Conservation (phyloP, 1,284 basidiomycete species). For the Stereum hirsutum region DNA sequence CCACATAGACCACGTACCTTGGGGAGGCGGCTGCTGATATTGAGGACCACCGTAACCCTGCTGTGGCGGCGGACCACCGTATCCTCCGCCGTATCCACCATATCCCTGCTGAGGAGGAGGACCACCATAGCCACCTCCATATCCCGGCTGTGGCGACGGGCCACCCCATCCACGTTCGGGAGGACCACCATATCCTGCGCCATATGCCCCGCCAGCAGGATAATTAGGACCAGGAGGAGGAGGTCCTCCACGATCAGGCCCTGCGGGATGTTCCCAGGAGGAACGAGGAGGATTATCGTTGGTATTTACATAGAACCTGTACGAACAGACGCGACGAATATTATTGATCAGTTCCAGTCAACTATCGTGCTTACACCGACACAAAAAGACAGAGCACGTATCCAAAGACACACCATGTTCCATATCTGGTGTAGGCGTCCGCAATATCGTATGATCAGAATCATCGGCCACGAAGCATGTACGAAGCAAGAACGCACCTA, state of each 20-base stretch:
- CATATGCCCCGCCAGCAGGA: no score
- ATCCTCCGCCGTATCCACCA: not conserved
- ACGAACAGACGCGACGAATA: not conserved
- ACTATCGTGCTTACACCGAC: no score
- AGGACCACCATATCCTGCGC: no score
- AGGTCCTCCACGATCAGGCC: conserved; percentile 28
- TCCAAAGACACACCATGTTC: conserved; percentile 42
- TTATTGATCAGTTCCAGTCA: not conserved
- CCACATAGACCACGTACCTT: no score
- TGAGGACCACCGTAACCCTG: conserved; percentile 16
- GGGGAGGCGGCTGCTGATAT: not conserved
- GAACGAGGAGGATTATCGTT: conserved; percentile 48
- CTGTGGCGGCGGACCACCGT: conserved; percentile 8
- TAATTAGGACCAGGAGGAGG: no score
- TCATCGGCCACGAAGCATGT: conserved; percentile 4
- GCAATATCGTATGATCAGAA: conserved; percentile 11
- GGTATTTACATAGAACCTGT: conserved; percentile 71
- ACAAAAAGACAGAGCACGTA: not conserved
- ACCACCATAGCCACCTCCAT: not conserved
- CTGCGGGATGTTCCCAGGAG: conserved; percentile 59
- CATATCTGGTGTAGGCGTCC: conserved; percentile 49
- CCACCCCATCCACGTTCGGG: no score
- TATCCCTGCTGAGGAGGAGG: not conserved
- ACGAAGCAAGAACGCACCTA: conserved; percentile 40
- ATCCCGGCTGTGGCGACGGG: conserved; percentile 13